A percentile compares a stretch with the other conserved stretches of the same genome.
These are phyloP conservation scores for Pseudocercospora macadamiae DNA, from an alignment of 2,329 filamentous ascomycete species.

Conservation along the genomic window DNA sequence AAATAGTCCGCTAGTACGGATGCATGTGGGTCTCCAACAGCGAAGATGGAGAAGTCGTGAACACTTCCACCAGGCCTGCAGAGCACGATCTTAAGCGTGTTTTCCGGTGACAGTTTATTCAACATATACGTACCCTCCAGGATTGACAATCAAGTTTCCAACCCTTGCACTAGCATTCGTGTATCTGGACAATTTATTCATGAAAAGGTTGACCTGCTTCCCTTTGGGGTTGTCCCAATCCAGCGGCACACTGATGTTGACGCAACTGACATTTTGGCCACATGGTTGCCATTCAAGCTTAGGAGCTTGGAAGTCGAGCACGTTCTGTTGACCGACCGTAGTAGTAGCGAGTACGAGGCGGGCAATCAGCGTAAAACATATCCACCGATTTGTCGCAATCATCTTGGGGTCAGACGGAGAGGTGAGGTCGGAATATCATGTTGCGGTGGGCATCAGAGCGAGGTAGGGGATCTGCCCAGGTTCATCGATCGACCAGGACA, in stretches of 20 bases:
- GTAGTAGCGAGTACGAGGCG: neutral
- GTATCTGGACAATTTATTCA: conserved; percentile 1
- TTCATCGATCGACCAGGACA: neutral
- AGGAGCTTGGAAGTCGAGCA: neutral
- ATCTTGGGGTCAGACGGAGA: neutral
- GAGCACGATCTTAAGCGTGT: neutral
- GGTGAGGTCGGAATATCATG: neutral
- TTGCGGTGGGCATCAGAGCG: neutral
- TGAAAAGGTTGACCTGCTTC: neutral
- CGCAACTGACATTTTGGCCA: neutral
- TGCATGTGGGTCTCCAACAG: neutral
- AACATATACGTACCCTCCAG: neutral
- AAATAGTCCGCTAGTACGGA: neutral
- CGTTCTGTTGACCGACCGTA: neutral
- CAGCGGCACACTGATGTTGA: conserved; percentile 1
- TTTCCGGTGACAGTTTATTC: neutral
- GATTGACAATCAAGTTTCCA: neutral
- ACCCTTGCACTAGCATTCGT: neutral
- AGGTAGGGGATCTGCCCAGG: neutral
- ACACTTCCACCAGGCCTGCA: neutral
- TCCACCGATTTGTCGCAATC: neutral
- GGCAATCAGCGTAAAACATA: neutral
- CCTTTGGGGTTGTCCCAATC: conserved; percentile 2
- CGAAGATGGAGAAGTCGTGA: neutral
- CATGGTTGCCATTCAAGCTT: conserved; percentile 1